Percentiles rank a stretch among this genome's conserved stretches.
These are phyloP conservation scores for Gossypioides kirkii DNA, from an alignment of 345 rosid species.

Conservation along the genomic window DNA sequence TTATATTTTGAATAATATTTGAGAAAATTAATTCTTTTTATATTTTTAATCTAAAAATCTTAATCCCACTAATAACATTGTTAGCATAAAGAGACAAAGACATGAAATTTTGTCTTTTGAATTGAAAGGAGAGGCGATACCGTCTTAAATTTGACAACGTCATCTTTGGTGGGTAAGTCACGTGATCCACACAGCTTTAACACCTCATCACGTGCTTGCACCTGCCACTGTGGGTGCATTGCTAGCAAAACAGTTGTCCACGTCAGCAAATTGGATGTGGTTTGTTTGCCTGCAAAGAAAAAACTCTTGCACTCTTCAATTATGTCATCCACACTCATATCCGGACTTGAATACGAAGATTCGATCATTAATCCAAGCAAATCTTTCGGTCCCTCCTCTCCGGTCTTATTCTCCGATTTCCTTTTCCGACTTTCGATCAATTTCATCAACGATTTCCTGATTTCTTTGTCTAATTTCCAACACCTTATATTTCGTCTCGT, in stretches of 20 bases:
- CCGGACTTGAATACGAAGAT: constrained; percentile 34
- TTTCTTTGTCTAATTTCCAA: constrained; percentile 67
- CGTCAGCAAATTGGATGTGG: constrained; percentile 80
- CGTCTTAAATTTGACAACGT: constrained; percentile 72
- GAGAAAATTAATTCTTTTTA: too few relatives aligned
- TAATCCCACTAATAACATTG: too few relatives aligned
- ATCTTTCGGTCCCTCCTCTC: constrained; percentile 34
- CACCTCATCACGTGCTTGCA: constrained; percentile 76
- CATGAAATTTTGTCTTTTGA: neutral
- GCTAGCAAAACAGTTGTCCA: constrained; percentile 75
- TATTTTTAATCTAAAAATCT: too few relatives aligned
- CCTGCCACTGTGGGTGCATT: constrained; percentile 89
- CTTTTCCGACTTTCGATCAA: constrained; percentile 45
- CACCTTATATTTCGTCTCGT: constrained; percentile 56
- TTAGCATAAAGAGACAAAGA: neutral
- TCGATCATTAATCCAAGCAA: constrained; percentile 51
- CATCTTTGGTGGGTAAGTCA: constrained; percentile 65
- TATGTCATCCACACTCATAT: constrained; percentile 43
- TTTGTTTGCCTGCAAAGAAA: constrained; percentile 91
- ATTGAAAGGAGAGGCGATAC: constrained; percentile 25
- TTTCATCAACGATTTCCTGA: constrained; percentile 49
- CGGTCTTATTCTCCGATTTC: neutral
- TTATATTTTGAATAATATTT: too few relatives aligned
- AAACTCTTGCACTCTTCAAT: constrained; percentile 92
- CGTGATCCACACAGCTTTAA: constrained; percentile 71